Evolutionary conservation across 2,329 filamentous ascomycete species (phyloP).

Genomic region (Pestalotiopsis sp.): DNA sequence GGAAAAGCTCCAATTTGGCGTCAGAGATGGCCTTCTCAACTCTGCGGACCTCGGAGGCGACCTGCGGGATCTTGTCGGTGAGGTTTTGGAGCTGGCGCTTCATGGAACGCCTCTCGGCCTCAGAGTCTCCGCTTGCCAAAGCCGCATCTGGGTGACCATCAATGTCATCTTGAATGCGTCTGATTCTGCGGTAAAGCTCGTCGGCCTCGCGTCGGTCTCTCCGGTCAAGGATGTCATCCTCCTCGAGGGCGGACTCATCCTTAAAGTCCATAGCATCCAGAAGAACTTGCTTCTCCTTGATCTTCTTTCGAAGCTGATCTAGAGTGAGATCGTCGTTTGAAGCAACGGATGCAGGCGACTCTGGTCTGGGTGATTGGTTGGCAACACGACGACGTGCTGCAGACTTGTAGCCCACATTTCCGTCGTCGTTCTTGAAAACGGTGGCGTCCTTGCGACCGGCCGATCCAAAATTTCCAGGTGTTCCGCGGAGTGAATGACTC

Average conservation of each 20-base stretch:
- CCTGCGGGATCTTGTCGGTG: conserved; percentile 86
- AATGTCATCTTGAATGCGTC: conserved; percentile 91
- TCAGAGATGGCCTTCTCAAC: conserved; percentile 93
- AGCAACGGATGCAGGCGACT: conserved; percentile 66
- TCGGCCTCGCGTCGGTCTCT: conserved; percentile 91
- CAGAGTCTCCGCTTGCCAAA: conserved; percentile 73
- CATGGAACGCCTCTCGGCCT: conserved; percentile 82
- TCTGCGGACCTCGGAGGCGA: conserved; percentile 88
- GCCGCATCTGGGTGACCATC: conserved; percentile 83
- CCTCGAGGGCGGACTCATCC: conserved; percentile 85
- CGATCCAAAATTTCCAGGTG: conserved; percentile 53
- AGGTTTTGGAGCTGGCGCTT: conserved; percentile 88
- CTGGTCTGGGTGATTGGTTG: conserved; percentile 77
- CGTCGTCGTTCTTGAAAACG: conserved; percentile 95
- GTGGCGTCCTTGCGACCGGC: conserved; percentile 87
- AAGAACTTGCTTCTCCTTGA: conserved; percentile 91
- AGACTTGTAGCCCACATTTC: conserved; percentile 88
- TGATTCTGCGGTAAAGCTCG: conserved; percentile 89
- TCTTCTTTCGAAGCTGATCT: conserved; percentile 89
- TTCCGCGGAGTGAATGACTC: conserved; percentile 83
- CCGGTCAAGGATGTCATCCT: conserved; percentile 89
- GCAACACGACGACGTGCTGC: conserved; percentile 88
- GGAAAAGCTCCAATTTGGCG: conserved; percentile 88
- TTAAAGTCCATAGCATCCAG: conserved; percentile 96
- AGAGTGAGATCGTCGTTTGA: conserved; percentile 81